Conservation (phyloP, 768 basidiomycete genomes). For the Galerina marginata region DNA sequence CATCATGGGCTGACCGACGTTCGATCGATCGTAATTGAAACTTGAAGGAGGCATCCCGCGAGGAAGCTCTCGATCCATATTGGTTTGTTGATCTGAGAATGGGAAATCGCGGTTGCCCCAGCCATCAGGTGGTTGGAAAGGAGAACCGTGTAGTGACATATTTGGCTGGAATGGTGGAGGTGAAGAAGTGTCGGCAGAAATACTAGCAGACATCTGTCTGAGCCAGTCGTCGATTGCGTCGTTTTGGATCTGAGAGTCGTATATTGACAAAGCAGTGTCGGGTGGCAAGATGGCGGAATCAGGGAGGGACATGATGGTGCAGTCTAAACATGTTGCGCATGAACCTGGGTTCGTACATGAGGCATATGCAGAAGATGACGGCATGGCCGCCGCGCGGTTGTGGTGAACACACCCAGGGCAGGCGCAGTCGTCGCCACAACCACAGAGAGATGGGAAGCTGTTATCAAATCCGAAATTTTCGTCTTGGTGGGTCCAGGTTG, state of each 20-base stretch:
- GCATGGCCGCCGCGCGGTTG: slow-evolving; percentile 37
- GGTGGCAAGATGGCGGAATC: slow-evolving; percentile 43
- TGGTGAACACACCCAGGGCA: slow-evolving; percentile 73
- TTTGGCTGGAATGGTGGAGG: slow-evolving; percentile 13
- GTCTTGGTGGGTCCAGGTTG: slow-evolving; percentile 26
- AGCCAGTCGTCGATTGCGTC: slow-evolving; percentile 70
- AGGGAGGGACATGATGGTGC: slow-evolving; percentile 59
- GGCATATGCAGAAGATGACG: slow-evolving; percentile 40
- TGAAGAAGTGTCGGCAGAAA: slow-evolving; percentile 9
- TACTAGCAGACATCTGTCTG: slow-evolving; percentile 47
- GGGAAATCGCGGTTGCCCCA: slow-evolving; percentile 9
- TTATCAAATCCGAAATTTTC: slow-evolving; percentile 21
- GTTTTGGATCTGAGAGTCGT: slow-evolving; percentile 39
- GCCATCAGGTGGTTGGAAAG: slow-evolving; percentile 13
- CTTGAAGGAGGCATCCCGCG: background rate
- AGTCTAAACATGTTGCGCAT: slow-evolving; percentile 62
- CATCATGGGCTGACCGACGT: slow-evolving; percentile 2
- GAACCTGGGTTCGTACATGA: slow-evolving; percentile 43
- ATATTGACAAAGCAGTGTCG: slow-evolving; percentile 45
- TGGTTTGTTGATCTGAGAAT: slow-evolving; percentile 12
- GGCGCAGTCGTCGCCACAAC: slow-evolving; percentile 65
- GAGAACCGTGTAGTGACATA: background rate
- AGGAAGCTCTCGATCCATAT: background rate
- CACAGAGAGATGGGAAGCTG: slow-evolving; percentile 56
- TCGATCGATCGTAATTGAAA: slow-evolving; percentile 14